These are phyloP conservation scores for Tillandsia fasciculata DNA, from an alignment of 176 grass and related monocot species.

Conservation along the genomic window DNA sequence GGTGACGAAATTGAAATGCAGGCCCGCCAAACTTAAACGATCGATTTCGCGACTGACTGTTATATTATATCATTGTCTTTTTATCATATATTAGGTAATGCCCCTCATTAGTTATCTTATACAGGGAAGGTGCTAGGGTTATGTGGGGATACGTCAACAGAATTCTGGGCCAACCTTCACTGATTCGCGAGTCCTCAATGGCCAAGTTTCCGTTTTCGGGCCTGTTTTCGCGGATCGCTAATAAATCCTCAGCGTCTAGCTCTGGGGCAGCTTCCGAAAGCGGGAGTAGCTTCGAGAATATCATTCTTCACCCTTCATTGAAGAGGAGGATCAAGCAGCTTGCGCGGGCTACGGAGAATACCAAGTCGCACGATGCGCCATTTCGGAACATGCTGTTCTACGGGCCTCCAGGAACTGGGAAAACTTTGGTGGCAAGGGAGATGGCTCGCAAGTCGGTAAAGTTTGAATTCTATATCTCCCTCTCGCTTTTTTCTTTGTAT, in stretches of 20 bases:
- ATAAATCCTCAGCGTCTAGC: slow-evolving; percentile 25
- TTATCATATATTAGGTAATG: no score
- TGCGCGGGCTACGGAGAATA: slow-evolving; percentile 87
- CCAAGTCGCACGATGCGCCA: slow-evolving; percentile 83
- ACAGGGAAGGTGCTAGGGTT: slow-evolving; percentile 91
- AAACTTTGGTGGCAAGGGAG: slow-evolving; percentile 87
- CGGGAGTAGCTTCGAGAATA: slow-evolving; percentile 44
- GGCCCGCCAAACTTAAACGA: no score
- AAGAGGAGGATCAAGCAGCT: slow-evolving; percentile 81
- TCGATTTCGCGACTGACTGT: no score
- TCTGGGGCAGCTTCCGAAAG: slow-evolving; percentile 20
- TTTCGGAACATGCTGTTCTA: slow-evolving; percentile 99
- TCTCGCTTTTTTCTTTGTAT: not conserved
- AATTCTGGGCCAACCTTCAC: slow-evolving; percentile 83
- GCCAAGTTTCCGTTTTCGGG: slow-evolving; percentile 60
- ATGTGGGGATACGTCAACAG: slow-evolving; percentile 87
- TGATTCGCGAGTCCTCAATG: slow-evolving; percentile 98
- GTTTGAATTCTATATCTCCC: slow-evolving; percentile 8
- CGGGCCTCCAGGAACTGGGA: slow-evolving; percentile 93
- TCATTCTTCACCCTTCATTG: slow-evolving; percentile 80
- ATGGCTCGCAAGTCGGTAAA: slow-evolving; percentile 96
- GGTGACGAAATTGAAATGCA: no score
- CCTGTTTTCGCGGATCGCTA: slow-evolving; percentile 17
- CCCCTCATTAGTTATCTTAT: slow-evolving; percentile 12
- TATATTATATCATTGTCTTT: no score